phyloP scores from a whole-genome alignment of 2,329 filamentous ascomycete genomes.

The Botrytis byssoidea region DNA sequence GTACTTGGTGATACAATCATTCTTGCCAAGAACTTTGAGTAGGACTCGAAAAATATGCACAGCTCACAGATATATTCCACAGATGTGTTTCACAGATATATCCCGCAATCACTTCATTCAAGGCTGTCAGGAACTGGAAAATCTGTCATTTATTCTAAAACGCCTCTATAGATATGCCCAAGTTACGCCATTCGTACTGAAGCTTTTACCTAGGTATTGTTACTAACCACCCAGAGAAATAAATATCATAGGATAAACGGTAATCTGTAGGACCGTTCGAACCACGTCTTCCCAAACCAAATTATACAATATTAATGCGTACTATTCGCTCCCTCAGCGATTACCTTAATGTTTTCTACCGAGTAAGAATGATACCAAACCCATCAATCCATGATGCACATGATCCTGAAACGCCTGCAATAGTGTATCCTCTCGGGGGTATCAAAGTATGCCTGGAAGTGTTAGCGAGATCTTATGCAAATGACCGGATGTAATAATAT shows the following conservation, averaged over 20 bases:
- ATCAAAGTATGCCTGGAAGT: constrained; percentile 74
- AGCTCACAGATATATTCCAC: background rate
- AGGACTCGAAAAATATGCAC: background rate
- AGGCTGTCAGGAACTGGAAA: background rate
- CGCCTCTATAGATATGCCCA: constrained; percentile 9
- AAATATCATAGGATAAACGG: constrained; percentile 1
- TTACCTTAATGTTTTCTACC: constrained; percentile 42
- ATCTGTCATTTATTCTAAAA: constrained; percentile 21
- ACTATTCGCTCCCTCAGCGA: background rate
- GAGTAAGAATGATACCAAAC: constrained; percentile 76
- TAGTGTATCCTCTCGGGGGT: constrained; percentile 82
- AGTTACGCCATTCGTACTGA: constrained; percentile 3
- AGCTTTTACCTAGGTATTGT: constrained; percentile 13
- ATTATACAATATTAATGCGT: constrained; percentile 21
- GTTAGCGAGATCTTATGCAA: background rate
- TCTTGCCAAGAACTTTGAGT: background rate
- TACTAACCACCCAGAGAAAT: constrained; percentile 9
- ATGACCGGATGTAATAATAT: background rate
- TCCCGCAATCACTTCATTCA: background rate
- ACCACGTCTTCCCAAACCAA: constrained; percentile 6
- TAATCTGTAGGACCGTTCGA: constrained; percentile 9
- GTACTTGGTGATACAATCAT: background rate
- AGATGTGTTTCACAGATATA: background rate
- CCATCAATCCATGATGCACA: constrained; percentile 80
- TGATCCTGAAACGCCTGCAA: constrained; percentile 84